Base-by-base conservation (phyloP, 768 basidiomycete genomes). In the Termitomyces sp. region DNA sequence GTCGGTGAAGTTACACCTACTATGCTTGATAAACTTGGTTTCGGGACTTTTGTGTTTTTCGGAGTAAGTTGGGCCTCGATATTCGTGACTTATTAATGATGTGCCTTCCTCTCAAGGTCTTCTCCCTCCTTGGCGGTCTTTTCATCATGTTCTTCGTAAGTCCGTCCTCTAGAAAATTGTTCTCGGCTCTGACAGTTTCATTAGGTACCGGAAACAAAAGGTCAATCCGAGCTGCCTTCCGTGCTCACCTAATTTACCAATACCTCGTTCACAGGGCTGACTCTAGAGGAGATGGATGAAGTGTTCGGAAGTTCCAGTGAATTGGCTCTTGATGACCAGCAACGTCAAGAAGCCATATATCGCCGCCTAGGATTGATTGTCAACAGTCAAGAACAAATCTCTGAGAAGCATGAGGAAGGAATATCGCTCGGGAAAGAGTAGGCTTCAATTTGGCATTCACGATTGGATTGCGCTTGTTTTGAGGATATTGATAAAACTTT, bases 261-360 rank as follows among this genome's bases (percentile, higher is more conserved):
- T 30, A n/a, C n/a, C 1, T 27, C 9, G 14, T 46, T 3, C 10
- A 34, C 35, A 75, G 73, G 82, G 32, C 74, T 87, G 3, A 80
- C 82, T 3, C 74, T 91, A 45, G 89, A 91, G 65, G 87, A 91
- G 68, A 88, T 91, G 82, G 89, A 92, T 68, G 80, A 81, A 28
- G 80, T 88, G 19, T 92, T 92, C 67, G 84, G 85, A 32, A 81
- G 80, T 52, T 73, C 71, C 9, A 68, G 67, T 46, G 81, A 81
- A 35, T 70, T 85, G 44, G 83, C 79, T 1, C 73, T 73, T 11
- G 79, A 81, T 17, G 89, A 91, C 66, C 73, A 76, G 59, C 67
- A 66, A 32, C 73, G 76, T 16, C 73, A 78, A 55, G 66, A 70
- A 41, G 72, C 64, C 19, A 88, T 90, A 57, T 77, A 83, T 63